Evolutionary conservation across 148 eudicot genomes (phyloP).

Genomic region (Amaranthus cruentus): DNA sequence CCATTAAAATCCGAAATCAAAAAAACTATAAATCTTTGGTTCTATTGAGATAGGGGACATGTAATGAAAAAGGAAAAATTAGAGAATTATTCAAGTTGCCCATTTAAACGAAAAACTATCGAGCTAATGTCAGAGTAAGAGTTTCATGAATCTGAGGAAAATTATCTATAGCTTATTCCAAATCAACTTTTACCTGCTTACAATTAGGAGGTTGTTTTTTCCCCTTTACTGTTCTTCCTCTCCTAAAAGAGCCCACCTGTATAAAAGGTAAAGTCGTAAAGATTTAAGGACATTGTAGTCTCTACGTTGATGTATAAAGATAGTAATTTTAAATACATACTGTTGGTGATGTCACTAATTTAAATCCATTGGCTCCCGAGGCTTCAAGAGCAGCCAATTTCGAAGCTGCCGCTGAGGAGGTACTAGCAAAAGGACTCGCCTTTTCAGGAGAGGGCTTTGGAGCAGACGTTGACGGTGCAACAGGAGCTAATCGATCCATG

Average conservation of each 20-base stretch:
- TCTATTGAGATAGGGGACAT: neutral
- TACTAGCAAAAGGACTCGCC: slow-evolving; percentile 55
- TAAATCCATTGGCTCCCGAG: slow-evolving; percentile 67
- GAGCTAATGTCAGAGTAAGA: neutral
- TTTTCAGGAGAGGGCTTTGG: slow-evolving; percentile 53
- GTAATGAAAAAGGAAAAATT: neutral
- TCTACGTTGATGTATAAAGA: slow-evolving; percentile 7
- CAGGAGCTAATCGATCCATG: slow-evolving; percentile 40
- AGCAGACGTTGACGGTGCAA: slow-evolving; percentile 37
- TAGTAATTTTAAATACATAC: slow-evolving; percentile 40
- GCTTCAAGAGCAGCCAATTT: slow-evolving; percentile 83
- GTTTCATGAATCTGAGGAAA: neutral
- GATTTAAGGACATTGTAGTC: slow-evolving; percentile 9
- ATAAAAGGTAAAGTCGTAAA: neutral
- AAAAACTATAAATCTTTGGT: too few relatives aligned
- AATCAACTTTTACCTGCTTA: slow-evolving; percentile 51
- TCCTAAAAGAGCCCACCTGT: slow-evolving; percentile 88
- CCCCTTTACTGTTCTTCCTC: slow-evolving; percentile 67
- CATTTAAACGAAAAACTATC: neutral
- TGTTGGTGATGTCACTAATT: slow-evolving; percentile 69
- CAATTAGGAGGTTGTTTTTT: slow-evolving; percentile 67
- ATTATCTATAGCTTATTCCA: neutral
- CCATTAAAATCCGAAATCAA: too few relatives aligned
- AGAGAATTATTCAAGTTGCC: neutral
- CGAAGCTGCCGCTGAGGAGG: slow-evolving; percentile 38